Evolutionary conservation across 1,139 yeast species (phyloP).

Genomic region (Arxiozyma heterogenica): DNA sequence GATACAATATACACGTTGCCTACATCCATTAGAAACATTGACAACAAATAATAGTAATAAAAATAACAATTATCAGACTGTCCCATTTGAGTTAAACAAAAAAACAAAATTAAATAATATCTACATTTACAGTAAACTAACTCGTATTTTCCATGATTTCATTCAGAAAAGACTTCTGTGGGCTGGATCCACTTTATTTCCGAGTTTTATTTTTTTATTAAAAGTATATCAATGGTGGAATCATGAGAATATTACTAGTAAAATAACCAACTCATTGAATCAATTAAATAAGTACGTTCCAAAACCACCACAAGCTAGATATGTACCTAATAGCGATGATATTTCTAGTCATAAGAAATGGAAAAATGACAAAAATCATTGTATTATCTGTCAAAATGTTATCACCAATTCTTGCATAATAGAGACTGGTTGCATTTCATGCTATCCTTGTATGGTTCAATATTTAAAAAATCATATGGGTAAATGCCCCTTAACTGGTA

Average conservation of each 20-base stretch:
- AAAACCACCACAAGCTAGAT: conserved; percentile 27
- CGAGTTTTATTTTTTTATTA: conserved; percentile 72
- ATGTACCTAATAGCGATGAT: background rate
- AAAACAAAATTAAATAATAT: background rate
- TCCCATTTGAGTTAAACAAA: background rate
- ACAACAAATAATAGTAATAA: conserved; percentile 11
- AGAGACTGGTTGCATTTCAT: conserved; percentile 86
- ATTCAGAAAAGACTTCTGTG: conserved; percentile 26
- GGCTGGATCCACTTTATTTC: conserved; percentile 47
- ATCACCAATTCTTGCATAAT: conserved; percentile 47
- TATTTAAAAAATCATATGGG: conserved; percentile 55
- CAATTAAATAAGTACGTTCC: conserved; percentile 42
- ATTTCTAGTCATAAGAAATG: background rate
- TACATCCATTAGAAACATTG: conserved; percentile 33
- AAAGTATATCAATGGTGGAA: conserved; percentile 96
- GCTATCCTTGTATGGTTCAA: conserved; percentile 76
- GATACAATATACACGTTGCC: conserved; percentile 63
- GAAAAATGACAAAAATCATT: conserved; percentile 11
- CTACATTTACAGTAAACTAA: background rate
- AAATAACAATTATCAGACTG: background rate
- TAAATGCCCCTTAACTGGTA: conserved; percentile 79
- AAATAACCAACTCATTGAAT: conserved; percentile 43
- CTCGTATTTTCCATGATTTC: conserved; percentile 7
- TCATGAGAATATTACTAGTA: conserved; percentile 62
- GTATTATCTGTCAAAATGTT: background rate